Evolutionary conservation across 768 basidiomycete species (phyloP).

Genomic region (Mycena rebaudengoi): DNA sequence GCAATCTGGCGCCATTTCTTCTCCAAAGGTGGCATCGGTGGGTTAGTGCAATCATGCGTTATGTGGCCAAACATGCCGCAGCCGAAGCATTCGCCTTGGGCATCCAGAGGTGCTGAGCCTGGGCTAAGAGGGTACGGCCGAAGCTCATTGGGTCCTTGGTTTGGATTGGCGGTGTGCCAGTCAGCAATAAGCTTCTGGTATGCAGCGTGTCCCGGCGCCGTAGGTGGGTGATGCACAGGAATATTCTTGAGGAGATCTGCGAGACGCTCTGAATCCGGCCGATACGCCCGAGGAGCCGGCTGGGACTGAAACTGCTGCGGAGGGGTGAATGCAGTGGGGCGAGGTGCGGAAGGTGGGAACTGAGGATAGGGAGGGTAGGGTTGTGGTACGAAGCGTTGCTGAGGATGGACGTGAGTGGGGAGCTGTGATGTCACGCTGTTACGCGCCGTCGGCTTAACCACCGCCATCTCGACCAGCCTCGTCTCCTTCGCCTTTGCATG

Average conservation of each 20-base stretch:
- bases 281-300: neutral
- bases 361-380: neutral
- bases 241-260: neutral
- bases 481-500: neutral
- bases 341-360: neutral
- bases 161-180: neutral
- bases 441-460: neutral
- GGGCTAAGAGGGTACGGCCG: slow-evolving; percentile 33
- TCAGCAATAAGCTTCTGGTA: slow-evolving; percentile 18
- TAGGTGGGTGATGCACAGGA: slow-evolving; percentile 21
- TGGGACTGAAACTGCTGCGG: neutral
- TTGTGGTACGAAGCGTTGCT: neutral
- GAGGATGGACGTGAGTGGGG: neutral
- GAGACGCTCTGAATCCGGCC: neutral
- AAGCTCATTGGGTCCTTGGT: slow-evolving; percentile 3
- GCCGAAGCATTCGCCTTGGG: slow-evolving; percentile 27
- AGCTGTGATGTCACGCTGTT: neutral
- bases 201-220: slow-evolving; percentile 11
- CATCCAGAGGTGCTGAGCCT: slow-evolving; percentile 23
- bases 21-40: neutral
- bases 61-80: slow-evolving; percentile 29
- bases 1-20: slow-evolving; percentile 19
- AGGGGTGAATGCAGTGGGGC: too few relatives aligned
- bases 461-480: neutral
- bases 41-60: neutral